phyloP scores from a whole-genome alignment of 805 yeast genomes.

The Torulaspora microellipsoides region DNA sequence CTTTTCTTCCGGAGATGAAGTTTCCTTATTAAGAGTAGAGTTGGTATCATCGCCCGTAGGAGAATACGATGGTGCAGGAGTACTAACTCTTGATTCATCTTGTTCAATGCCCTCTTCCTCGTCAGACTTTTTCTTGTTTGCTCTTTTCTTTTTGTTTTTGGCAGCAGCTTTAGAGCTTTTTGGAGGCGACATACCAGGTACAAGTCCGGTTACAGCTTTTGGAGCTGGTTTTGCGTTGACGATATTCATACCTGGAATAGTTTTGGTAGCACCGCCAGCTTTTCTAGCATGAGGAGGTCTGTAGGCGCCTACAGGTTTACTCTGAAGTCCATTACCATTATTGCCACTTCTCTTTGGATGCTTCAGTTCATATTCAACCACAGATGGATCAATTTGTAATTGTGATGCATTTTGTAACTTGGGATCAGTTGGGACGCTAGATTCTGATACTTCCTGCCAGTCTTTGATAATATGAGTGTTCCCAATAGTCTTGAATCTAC shows the following conservation, averaged over 20 bases:
- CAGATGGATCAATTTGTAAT: slow-evolving; percentile 68
- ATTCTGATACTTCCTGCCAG: slow-evolving; percentile 13
- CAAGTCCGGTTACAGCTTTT: slow-evolving; percentile 48
- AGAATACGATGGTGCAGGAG: slow-evolving; percentile 13
- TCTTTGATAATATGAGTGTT: slow-evolving; percentile 33
- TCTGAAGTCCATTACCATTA: slow-evolving; percentile 24
- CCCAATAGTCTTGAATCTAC: slow-evolving; percentile 28
- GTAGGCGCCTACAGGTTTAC: slow-evolving; percentile 82
- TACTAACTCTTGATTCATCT: slow-evolving; percentile 12
- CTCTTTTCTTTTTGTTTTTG: slow-evolving; percentile 73
- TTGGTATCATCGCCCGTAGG: slow-evolving; percentile 9
- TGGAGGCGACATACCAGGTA: slow-evolving; percentile 39
- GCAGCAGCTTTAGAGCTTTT: slow-evolving; percentile 61
- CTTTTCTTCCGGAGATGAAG: slow-evolving; percentile 80
- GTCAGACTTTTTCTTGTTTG: slow-evolving; percentile 44
- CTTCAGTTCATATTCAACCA: slow-evolving; percentile 46
- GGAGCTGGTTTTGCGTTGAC: slow-evolving; percentile 26
- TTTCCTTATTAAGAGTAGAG: slow-evolving; percentile 17
- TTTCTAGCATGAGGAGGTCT: slow-evolving; percentile 95
- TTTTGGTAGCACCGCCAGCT: slow-evolving; percentile 33
- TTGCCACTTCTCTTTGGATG: slow-evolving; percentile 34
- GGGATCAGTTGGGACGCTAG: slow-evolving; percentile 52
- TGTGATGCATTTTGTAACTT: slow-evolving; percentile 38
- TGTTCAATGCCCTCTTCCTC: slow-evolving; percentile 11
- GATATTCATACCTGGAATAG: slow-evolving; percentile 22